Percentiles rank a stretch among this genome's conserved stretches.
Conservation (phyloP, 805 yeast genomes). For the Blastobotrys robertii region DNA sequence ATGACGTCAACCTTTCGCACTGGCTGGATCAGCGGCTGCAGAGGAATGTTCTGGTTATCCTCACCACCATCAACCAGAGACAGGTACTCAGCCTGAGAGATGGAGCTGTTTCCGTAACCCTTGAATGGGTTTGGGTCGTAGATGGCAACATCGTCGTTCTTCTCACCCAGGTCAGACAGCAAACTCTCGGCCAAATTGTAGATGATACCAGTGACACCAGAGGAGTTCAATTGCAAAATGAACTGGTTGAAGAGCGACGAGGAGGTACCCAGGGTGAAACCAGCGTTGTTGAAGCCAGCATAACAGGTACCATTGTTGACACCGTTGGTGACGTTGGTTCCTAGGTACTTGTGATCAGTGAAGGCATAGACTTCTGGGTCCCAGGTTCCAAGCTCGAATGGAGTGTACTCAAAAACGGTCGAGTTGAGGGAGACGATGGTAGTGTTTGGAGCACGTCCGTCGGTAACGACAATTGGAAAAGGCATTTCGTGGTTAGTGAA, state of each 20-base stretch:
- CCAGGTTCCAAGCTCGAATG: constrained; percentile 81
- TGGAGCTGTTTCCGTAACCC: constrained; percentile 29
- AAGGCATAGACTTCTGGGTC: constrained; percentile 64
- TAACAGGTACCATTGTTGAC: constrained; percentile 39
- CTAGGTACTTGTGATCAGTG: constrained; percentile 57
- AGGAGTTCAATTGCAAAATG: constrained; percentile 45
- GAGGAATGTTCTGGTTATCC: constrained; percentile 55
- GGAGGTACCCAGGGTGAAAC: constrained; percentile 75
- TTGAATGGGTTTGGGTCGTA: constrained; percentile 67
- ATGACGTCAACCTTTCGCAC: constrained; percentile 52
- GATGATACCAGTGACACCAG: constrained; percentile 40
- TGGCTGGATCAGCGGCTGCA: constrained; percentile 50
- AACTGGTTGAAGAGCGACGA: constrained; percentile 70
- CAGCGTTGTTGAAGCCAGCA: constrained; percentile 70
- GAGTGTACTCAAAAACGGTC: constrained; percentile 45
- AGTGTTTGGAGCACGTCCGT: constrained; percentile 37
- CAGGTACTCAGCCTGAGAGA: constrained; percentile 35
- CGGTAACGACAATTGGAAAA: constrained; percentile 54
- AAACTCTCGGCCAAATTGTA: constrained; percentile 37
- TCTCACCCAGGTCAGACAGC: constrained; percentile 36
- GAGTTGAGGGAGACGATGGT: constrained; percentile 51
- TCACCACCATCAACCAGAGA: constrained; percentile 65
- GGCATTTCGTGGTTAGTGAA: constrained; percentile 59
- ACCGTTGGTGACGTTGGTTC: constrained; percentile 57
- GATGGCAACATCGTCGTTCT: constrained; percentile 56